Evolutionary conservation across 1,284 basidiomycete genomes (phyloP).

Genomic region (Cryptococcus sp.): DNA sequence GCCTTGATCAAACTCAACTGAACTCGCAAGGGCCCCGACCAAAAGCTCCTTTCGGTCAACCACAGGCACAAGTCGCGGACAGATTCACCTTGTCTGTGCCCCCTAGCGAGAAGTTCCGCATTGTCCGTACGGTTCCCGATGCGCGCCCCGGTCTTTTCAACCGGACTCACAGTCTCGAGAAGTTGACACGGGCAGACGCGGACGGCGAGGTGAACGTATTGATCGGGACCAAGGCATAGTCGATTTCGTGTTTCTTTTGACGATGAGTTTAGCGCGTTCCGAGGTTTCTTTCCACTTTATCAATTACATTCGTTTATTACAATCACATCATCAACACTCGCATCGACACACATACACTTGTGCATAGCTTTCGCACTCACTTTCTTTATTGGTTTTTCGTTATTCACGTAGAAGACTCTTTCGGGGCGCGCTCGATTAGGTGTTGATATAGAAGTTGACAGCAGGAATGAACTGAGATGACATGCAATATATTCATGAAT

Average conservation of each 20-base stretch:
- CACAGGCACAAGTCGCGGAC: conserved; percentile 46
- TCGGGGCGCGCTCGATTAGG: no score
- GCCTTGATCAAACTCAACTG: conserved; percentile 37
- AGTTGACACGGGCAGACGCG: conserved; percentile 27
- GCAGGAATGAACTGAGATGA: no score
- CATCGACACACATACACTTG: conserved; percentile 4
- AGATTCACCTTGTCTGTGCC: conserved; percentile 46
- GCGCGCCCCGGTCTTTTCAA: conserved; percentile 42
- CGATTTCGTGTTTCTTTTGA: conserved; percentile 3
- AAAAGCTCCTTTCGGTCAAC: conserved; percentile 43
- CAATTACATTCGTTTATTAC: neutral
- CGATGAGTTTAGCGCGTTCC: neutral
- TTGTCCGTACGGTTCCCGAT: conserved; percentile 44
- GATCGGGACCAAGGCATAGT: conserved; percentile 23
- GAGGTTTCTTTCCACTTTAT: neutral
- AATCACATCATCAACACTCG: conserved; percentile 5
- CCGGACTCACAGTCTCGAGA: conserved; percentile 19
- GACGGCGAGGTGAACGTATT: conserved; percentile 31
- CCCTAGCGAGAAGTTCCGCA: conserved; percentile 49
- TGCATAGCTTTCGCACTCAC: neutral
- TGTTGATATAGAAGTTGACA: no score
- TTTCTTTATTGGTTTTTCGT: neutral
- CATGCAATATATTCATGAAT: no score
- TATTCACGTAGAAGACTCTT: neutral
- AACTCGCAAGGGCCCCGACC: conserved; percentile 40